Conservation (phyloP, 2,329 filamentous ascomycete species). For the Chrysoporthe cubensis region DNA sequence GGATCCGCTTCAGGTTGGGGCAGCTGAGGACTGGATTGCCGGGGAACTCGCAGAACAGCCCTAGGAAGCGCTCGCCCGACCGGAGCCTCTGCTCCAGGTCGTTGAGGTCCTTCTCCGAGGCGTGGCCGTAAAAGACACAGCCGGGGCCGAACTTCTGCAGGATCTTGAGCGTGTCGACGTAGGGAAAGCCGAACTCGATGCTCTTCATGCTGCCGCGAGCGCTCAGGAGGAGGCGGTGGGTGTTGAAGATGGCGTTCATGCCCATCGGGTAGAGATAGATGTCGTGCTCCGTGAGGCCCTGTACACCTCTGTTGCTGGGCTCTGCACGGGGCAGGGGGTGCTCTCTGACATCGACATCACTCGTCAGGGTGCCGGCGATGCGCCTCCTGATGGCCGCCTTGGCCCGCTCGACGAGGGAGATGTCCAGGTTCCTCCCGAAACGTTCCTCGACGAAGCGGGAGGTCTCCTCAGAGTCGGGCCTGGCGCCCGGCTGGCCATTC, state of each 20-base stretch:
- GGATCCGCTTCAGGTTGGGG: conserved; percentile 83
- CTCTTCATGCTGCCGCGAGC: conserved; percentile 70
- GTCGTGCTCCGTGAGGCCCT: conserved; percentile 78
- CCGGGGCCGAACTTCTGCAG: conserved; percentile 93
- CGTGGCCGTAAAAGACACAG: conserved; percentile 84
- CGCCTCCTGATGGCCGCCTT: conserved; percentile 83
- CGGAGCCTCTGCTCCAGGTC: conserved; percentile 75
- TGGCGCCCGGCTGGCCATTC: conserved; percentile 26
- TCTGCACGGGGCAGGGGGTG: conserved; percentile 55
- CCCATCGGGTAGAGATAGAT: conserved; percentile 87
- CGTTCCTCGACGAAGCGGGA: conserved; percentile 88
- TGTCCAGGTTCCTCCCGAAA: conserved; percentile 87
- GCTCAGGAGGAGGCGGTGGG: conserved; percentile 74
- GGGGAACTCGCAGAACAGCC: conserved; percentile 92
- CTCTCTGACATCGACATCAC: conserved; percentile 66
- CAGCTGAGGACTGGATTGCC: conserved; percentile 87
- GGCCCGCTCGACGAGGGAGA: conserved; percentile 78
- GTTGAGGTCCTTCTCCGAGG: conserved; percentile 77
- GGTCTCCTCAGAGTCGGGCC: conserved; percentile 63
- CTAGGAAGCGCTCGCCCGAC: conserved; percentile 75
- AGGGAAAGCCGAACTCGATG: conserved; percentile 95
- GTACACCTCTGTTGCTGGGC: conserved; percentile 57
- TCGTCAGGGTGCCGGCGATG: conserved; percentile 83
- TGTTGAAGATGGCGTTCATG: conserved; percentile 94
- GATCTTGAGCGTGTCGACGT: conserved; percentile 95